Evolutionary conservation across 495 filamentous ascomycete genomes (phyloP).

Genomic region (Oleoguttula mirabilis): DNA sequence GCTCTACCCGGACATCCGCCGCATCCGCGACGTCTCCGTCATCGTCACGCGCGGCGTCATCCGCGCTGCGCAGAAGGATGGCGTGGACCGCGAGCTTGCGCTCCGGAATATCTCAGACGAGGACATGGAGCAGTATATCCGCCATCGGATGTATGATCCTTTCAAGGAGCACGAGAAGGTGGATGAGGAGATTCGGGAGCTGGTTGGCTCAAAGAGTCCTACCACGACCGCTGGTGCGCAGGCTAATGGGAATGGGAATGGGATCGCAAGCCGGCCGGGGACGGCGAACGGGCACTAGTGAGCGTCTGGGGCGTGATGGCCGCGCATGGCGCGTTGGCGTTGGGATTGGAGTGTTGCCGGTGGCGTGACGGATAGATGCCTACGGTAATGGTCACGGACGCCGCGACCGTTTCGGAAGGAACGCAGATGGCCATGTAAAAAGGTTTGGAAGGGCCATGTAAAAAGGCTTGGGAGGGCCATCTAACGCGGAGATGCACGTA

Average conservation of each 20-base stretch:
- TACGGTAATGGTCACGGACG: no score
- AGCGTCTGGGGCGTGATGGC: no score
- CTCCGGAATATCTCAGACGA: slow-evolving; percentile 62
- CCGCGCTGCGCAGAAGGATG: slow-evolving; percentile 70
- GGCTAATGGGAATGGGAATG: background rate
- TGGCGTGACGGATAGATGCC: no score
- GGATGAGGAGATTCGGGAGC: slow-evolving; percentile 22
- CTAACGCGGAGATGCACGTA: no score
- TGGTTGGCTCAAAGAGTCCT: slow-evolving; percentile 3
- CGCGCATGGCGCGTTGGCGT: no score
- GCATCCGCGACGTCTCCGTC: slow-evolving; percentile 82
- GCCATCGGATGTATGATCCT: slow-evolving; percentile 71
- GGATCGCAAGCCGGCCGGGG: background rate
- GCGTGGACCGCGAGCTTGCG: slow-evolving; percentile 65
- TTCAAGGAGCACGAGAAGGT: slow-evolving; percentile 29
- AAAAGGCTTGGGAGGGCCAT: no score
- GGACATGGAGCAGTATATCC: slow-evolving; percentile 68
- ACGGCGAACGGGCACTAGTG: slow-evolving; percentile 1
- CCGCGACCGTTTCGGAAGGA: no score
- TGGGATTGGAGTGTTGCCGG: no score
- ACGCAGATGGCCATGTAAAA: no score
- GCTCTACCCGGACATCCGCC: slow-evolving; percentile 86
- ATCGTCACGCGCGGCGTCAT: slow-evolving; percentile 85
- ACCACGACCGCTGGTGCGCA: no score
- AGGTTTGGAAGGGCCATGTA: no score